phyloP scores from a whole-genome alignment of 2,329 filamentous ascomycete species.

The Ceratocystis diversiconidia region DNA sequence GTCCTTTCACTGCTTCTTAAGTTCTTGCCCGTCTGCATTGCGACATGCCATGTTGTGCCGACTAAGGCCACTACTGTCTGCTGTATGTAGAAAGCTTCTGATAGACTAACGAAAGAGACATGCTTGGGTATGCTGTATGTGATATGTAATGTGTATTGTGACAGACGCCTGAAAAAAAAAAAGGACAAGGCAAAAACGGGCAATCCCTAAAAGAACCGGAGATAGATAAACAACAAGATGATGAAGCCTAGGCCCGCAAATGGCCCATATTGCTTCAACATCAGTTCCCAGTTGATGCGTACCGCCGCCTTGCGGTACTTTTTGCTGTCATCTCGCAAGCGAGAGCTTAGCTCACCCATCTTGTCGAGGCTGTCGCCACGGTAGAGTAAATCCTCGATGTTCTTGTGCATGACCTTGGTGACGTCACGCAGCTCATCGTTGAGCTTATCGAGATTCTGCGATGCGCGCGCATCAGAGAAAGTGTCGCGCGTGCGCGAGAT shows the following conservation, averaged over 20 bases:
- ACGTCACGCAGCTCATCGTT: constrained; percentile 97
- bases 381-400: constrained; percentile 95
- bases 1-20: no score
- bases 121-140: no score
- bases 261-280: constrained; percentile 93
- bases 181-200: background rate
- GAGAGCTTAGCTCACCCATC: constrained; percentile 87
- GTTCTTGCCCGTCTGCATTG: no score
- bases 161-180: background rate
- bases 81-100: no score
- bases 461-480: constrained; percentile 82
- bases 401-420: constrained; percentile 99
- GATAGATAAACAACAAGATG: constrained; percentile 76
- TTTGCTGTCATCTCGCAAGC: constrained; percentile 79
- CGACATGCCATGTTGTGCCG: background rate
- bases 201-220: constrained; percentile 64
- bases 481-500: constrained; percentile 85
- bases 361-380: constrained; percentile 85
- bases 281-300: constrained; percentile 92
- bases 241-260: constrained; percentile 70
- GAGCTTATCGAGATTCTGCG: constrained; percentile 84
- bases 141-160: background rate
- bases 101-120: no score
- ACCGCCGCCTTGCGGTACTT: constrained; percentile 91
- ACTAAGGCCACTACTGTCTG: no score